Base-by-base conservation (phyloP, 345 rosid genomes). In the Cardamine resedifolia region DNA sequence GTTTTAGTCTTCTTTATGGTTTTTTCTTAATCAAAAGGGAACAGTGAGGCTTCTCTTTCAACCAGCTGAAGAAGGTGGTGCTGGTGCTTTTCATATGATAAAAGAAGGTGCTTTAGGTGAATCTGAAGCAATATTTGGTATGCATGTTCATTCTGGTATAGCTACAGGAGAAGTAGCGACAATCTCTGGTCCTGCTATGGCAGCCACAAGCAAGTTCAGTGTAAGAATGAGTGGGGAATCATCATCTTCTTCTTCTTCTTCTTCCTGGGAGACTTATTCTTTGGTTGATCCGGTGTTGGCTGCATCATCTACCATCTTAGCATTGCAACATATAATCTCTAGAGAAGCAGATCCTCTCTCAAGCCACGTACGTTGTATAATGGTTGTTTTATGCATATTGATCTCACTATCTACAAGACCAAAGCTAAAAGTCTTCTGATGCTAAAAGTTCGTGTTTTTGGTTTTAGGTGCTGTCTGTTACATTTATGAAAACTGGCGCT, bases 11-110 rank as follows among this genome's bases (percentile, higher is more conserved):
- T 65, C 6, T 56, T 44, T 2, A 2, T 3, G 15, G 6, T 18
- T 21, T 20, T 20, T 68, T 62, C 52, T 51, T 52, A 19, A 68
- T 68, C 5, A 48, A 65, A 76, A 94, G 98, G 98, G 96, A 70
- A 87, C 96, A 28, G 89, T 91, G 68, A 81, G 92, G 72, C 90
- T 91, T 68, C 82, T 94, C 58, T 94, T 91, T 82, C 96, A 94
- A 72, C 97, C 95, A 11, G 98, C 95, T 5, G 96, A 94, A 79
- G 96, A 94, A 77, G 91, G 90, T 55, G 96, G 96, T 45, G 96
- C 95, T 0, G 98, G 98, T 78, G 98, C 97, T 21, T 78, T 79
- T 56, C 79, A 74, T 15, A 88, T 94, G 98, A 82, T 94, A 66
- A 76, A 76, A 71, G 95, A 91, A n/a, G 91, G 96, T 11, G 95